phyloP scores from a whole-genome alignment of 163 green algal species.

The Prototheca wickerhamii region DNA sequence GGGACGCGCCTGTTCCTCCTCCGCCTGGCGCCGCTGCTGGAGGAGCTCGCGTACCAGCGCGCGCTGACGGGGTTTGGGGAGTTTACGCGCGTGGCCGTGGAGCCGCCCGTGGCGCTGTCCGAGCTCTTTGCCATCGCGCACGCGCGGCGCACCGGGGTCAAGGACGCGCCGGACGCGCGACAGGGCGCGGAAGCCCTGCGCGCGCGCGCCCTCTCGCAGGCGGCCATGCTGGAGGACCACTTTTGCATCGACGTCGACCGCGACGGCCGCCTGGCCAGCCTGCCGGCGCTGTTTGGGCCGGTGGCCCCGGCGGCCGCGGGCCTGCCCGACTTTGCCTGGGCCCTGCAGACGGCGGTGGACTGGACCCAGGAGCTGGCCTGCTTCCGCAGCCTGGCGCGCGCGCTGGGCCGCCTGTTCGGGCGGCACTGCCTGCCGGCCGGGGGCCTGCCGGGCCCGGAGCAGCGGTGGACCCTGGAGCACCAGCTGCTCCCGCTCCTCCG shows the following conservation, averaged over 20 bases:
- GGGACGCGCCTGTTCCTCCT: constrained; percentile 80
- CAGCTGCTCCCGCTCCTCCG: constrained; percentile 65
- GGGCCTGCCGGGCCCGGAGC: background rate
- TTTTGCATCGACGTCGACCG: constrained; percentile 46
- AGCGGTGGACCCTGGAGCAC: constrained; percentile 40
- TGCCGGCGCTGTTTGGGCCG: constrained; percentile 68
- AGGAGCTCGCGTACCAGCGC: constrained; percentile 56
- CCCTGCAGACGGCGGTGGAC: constrained; percentile 61
- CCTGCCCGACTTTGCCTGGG: constrained; percentile 68
- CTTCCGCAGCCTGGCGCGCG: constrained; percentile 51
- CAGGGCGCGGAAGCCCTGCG: no score
- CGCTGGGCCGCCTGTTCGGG: constrained; percentile 52
- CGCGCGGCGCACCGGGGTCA: background rate
- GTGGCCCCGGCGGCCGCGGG: constrained; percentile 46
- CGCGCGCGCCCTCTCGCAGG: no score
- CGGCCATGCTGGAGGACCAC: constrained; percentile 55
- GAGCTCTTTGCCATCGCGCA: constrained; percentile 50
- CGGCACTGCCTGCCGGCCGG: constrained; percentile 24
- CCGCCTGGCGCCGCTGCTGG: constrained; percentile 46
- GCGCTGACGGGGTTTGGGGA: constrained; percentile 26
- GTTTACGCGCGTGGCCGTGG: constrained; percentile 19
- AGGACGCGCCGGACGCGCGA: no score
- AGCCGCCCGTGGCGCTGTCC: constrained; percentile 29
- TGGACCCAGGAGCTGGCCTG: constrained; percentile 68
- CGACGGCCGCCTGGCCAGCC: constrained; percentile 30